Evolutionary conservation across 2,329 filamentous ascomycete species (phyloP).

Genomic region (Zelopaecilomyces penicillatus): DNA sequence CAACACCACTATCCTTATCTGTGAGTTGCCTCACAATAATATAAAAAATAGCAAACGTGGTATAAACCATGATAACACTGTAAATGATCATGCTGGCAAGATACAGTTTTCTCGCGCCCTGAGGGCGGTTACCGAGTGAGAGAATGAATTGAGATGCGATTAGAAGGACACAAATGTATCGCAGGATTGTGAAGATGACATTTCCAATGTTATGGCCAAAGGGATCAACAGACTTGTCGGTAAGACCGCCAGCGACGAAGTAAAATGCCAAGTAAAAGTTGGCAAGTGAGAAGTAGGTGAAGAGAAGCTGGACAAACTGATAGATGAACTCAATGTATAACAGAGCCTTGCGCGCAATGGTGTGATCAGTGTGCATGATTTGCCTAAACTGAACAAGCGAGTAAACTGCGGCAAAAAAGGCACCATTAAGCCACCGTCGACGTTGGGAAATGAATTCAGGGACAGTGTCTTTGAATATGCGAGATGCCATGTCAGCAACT

Average conservation of each 20-base stretch:
- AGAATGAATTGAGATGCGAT: conserved; percentile 95
- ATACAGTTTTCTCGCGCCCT: conserved; percentile 89
- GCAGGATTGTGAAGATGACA: conserved; percentile 77
- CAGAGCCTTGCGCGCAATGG: conserved; percentile 76
- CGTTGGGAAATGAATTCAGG: conserved; percentile 97
- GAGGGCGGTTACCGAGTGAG: conserved; percentile 89
- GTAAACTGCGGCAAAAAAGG: conserved; percentile 97
- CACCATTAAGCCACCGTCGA: conserved; percentile 93
- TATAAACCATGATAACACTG: conserved; percentile 91
- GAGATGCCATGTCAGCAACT: conserved; percentile 16
- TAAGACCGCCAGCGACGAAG: conserved; percentile 87
- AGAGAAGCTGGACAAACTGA: conserved; percentile 83
- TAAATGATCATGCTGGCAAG: conserved; percentile 84
- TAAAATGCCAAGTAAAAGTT: conserved; percentile 99
- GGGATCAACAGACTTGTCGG: conserved; percentile 72
- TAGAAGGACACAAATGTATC: conserved; percentile 77
- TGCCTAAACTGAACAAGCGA: conserved; percentile 92
- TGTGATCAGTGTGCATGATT: conserved; percentile 89
- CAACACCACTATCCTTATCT: conserved; percentile 32
- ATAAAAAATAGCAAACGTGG: conserved; percentile 78
- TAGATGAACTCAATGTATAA: conserved; percentile 94
- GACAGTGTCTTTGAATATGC: conserved; percentile 57
- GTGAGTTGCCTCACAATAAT: conserved; percentile 79
- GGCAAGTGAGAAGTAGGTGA: conserved; percentile 95
- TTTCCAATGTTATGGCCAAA: conserved; percentile 82